Base-by-base conservation (phyloP, 2,329 filamentous ascomycete species). In the Dactylellina sp. region DNA sequence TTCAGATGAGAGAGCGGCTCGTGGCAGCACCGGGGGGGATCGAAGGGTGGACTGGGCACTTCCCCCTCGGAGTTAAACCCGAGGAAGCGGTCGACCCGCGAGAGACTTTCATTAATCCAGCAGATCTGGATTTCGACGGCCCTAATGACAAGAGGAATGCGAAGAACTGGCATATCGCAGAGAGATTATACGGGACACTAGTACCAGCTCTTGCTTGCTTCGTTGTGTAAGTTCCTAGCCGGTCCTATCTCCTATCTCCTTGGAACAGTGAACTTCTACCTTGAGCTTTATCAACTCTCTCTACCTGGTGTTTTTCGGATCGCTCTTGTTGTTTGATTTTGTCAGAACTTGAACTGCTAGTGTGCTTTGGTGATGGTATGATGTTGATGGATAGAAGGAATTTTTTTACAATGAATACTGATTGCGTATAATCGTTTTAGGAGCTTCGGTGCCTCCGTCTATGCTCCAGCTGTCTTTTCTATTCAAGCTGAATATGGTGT, bases 401-500 rank as follows among this genome's bases (percentile, higher is more conserved):
- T 32, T 5, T 32, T 32, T 4, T 32, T 32, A 9, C 28, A 25
- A 49, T 12, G 20, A 37, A 63, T 44, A n/a, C 52, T 63, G 20
- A 62, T n/a, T 11, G 32, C 2, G 1, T 56, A 16, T 3, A 14
- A n/a, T 22, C 28, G 22, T 25, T 52, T 35, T 57, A 71, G 70
- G 70, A 74, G 70, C 44, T 74, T 74, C 40, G 70, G 70, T 35
- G 70, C 70, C 12, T 66, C 61, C 16, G 61, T 74, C 16, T 74
- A 74, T n/a, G 70, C 70, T 20, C 61, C 70, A 5, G 61, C 70
- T 18, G 70, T 74, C 35, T 74, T 74, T 24, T 28, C 35, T 6
- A 74, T 74, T 11, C 61, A 74, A 16, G 16, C 20, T 12, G 39
- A 66, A 28, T 74, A 56, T 55, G 49, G 49, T 7, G 32, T 52